Base-by-base conservation (phyloP, 176 grass and related monocot genomes). In the Stipa capillata region DNA sequence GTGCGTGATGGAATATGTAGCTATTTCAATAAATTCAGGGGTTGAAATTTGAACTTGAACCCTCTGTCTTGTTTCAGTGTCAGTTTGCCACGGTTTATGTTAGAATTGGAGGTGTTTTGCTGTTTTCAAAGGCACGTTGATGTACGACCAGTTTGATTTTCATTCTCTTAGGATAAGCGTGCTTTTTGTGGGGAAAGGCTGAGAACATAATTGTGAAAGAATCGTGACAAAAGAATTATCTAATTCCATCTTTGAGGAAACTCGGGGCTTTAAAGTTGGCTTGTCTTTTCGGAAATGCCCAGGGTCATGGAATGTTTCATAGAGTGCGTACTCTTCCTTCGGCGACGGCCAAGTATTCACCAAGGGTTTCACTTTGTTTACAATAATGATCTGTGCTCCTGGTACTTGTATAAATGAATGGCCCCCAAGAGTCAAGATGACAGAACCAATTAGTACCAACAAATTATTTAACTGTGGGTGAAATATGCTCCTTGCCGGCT, bases 271-370 rank as follows among this genome's bases (percentile, higher is more conserved):
- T 42, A 34, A 77, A 61, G 58, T 40, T 65, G 66, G 80, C 45
- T 79, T 25, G 45, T 49, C 80, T 84, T 83, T 88, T 67, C 31
- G 49, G 67, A 79, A 66, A 78, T 23, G 58, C 18, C 25, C 48
- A 79, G 29, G 40, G 74, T 65, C 86, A 74, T 21, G 20, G 80
- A 84, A 67, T 83, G 39, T 65, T 52, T 24, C 8, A 34, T 24
- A 41, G 23, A n/a, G n/a, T n/a, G n/a, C 21, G 23, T 18, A 20
- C 77, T 53, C 35, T 67, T 68, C 48, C 48, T 67, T 40, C 8
- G 21, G n/a, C n/a, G n/a, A n/a, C n/a, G n/a, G 15, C 47, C 56
- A 83, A 69, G 74, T 66, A 67, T 83, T 88, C 86, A 84, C 74
- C 49, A 48, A 65, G n/a, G n/a, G n/a, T n/a, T n/a, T 57, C 80